Evolutionary conservation across 208 protist genomes (phyloP).

Genomic region (Leishmania major): DNA sequence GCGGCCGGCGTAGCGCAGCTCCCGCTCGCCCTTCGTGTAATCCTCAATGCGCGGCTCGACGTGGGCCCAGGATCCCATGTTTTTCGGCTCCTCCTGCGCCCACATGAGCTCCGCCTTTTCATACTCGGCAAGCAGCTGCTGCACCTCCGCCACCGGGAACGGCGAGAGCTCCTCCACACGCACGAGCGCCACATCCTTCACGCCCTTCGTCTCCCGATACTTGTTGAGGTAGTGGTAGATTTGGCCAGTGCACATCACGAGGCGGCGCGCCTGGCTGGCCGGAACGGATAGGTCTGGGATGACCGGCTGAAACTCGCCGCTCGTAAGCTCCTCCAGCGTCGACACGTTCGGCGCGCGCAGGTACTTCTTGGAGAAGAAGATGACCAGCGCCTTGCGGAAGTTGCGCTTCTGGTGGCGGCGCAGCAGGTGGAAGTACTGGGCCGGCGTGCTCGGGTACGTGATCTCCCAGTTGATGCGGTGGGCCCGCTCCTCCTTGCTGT

Average conservation of each 20-base stretch:
- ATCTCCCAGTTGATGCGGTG: slow-evolving; percentile 93
- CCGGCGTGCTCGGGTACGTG: slow-evolving; percentile 94
- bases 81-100: slow-evolving; percentile 98
- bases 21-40: slow-evolving; percentile 66
- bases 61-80: slow-evolving; percentile 95
- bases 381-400: slow-evolving; percentile 98
- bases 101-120: slow-evolving; percentile 93
- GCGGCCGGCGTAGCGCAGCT: slow-evolving; percentile 68
- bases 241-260: slow-evolving; percentile 98
- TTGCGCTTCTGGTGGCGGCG: slow-evolving; percentile 97
- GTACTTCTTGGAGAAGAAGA: slow-evolving; percentile 94
- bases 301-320: slow-evolving; percentile 75
- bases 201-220: slow-evolving; percentile 57
- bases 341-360: slow-evolving; percentile 90
- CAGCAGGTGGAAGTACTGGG: slow-evolving; percentile 99
- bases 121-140: slow-evolving; percentile 82
- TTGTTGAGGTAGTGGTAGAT: slow-evolving; percentile 95
- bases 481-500: slow-evolving; percentile 61
- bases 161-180: slow-evolving; percentile 97
- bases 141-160: slow-evolving; percentile 96
- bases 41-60: slow-evolving; percentile 84
- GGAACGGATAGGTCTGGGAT: slow-evolving; percentile 77
- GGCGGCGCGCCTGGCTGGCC: slow-evolving; percentile 68
- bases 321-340: slow-evolving; percentile 53
- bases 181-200: slow-evolving; percentile 89